Base-by-base conservation (phyloP, 306 rosid genomes). In the Delonix regia region DNA sequence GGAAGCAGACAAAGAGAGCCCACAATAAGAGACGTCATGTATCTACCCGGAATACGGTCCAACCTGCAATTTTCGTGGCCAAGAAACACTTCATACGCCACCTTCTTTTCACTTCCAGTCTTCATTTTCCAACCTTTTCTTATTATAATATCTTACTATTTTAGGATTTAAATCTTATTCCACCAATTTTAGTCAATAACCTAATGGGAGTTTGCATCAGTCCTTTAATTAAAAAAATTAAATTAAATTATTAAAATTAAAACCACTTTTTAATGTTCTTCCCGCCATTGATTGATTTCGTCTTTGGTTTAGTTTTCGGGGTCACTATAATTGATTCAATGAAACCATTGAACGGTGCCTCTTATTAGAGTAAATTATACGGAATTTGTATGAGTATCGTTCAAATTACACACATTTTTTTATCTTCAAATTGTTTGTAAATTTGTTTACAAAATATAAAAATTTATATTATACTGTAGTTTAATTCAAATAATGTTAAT, bases 171-270 rank as follows among this genome's bases (percentile, higher is more conserved):
- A 38, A 30, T 49, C 60, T 21, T 67, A 66, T 8, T 42, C 47
- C 47, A 42, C 47, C 47, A 8, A 8, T 8, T 42, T 42, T 1
- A 42, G 1, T 42, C 47, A 5, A 42, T 42, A 42, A 42, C 13
- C 48, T 22, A 69, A 77, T 83, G 81, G 77, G 64, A 76, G 78
- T 78, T 34, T 2, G 86, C 86, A 83, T 74, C 86, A 79, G n/a
- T 74, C 5, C 33, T 59, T 78, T 33, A 60, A 38, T 59, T 74
- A 74, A 61, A 67, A 12, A 33, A 39, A 39, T 4, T 3, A 7
- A 9, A 7, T n/a, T n/a, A n/a, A n/a, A n/a, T n/a, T n/a, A n/a
- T n/a, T n/a, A n/a, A n/a, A n/a, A n/a, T n/a, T n/a, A n/a, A 39
- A 42, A 59, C 30, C 70, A 64, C 25, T 55, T 60, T n/a, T 14